phyloP scores from a whole-genome alignment of 1,139 yeast genomes.

The Candida neerlandica region DNA sequence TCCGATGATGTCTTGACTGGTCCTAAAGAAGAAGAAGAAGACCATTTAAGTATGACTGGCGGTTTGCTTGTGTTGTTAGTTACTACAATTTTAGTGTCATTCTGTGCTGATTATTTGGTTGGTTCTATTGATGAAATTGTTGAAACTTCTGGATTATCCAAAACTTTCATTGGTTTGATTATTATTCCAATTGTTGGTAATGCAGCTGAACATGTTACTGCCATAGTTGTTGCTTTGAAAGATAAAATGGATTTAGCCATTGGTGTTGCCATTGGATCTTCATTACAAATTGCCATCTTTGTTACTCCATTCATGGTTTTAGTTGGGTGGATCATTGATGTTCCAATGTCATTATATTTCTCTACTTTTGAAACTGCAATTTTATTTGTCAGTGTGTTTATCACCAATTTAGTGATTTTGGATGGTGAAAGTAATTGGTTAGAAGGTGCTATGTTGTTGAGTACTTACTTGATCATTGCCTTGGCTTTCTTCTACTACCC shows the following conservation, averaged over 20 bases:
- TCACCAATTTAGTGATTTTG: slow-evolving; percentile 80
- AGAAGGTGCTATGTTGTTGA: slow-evolving; percentile 89
- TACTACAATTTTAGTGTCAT: slow-evolving; percentile 80
- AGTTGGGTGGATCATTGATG: slow-evolving; percentile 86
- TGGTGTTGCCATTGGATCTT: slow-evolving; percentile 97
- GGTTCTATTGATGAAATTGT: slow-evolving; percentile 92
- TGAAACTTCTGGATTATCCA: slow-evolving; percentile 78
- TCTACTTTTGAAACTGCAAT: slow-evolving; percentile 93
- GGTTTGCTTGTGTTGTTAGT: slow-evolving; percentile 53
- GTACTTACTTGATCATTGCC: slow-evolving; percentile 84
- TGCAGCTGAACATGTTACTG: slow-evolving; percentile 98
- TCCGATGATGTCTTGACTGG: slow-evolving; percentile 23
- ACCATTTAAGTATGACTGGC: slow-evolving; percentile 41
- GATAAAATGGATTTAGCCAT: slow-evolving; percentile 97
- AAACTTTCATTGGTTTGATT: slow-evolving; percentile 92
- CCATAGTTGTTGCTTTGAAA: slow-evolving; percentile 90
- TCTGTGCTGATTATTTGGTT: slow-evolving; percentile 92
- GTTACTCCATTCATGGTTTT: slow-evolving; percentile 94
- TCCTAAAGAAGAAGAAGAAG: slow-evolving; percentile 22
- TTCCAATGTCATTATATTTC: slow-evolving; percentile 91
- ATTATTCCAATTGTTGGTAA: slow-evolving; percentile 96
- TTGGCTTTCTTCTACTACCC: slow-evolving; percentile 87
- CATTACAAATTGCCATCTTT: slow-evolving; percentile 91
- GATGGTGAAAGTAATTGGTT: slow-evolving; percentile 98
- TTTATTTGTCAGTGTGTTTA: slow-evolving; percentile 82